Evolutionary conservation across 129 eudicot genomes (phyloP).

Genomic region (Escallonia rubra): DNA sequence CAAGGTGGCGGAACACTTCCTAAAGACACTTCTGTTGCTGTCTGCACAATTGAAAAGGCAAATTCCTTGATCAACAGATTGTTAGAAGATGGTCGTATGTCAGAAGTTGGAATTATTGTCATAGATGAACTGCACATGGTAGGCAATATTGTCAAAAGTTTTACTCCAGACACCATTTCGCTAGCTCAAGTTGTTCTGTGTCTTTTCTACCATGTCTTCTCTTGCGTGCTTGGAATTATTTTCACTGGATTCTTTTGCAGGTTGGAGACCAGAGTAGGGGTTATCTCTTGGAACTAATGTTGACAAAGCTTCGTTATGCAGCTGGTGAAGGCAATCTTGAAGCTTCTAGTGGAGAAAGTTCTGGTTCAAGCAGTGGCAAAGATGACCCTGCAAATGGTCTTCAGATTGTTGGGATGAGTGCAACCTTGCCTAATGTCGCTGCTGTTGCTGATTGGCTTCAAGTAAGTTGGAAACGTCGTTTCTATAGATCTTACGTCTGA

Average conservation of each 20-base stretch:
- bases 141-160: conserved; percentile 9
- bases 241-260: conserved; percentile 34
- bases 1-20: conserved; percentile 98
- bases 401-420: conserved; percentile 99
- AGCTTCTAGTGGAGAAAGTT: conserved; percentile 86
- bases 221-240: not conserved
- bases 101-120: conserved; percentile 95
- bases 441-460: conserved; percentile 99
- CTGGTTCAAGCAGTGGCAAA: conserved; percentile 75
- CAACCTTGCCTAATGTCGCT: conserved; percentile 94
- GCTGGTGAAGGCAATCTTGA: conserved; percentile 90
- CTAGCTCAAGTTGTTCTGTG: not conserved
- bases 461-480: conserved; percentile 40
- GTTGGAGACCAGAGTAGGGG: conserved; percentile 98
- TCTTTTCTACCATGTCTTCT: conserved; percentile 9
- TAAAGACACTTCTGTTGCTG: conserved; percentile 98
- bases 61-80: conserved; percentile 82
- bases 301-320: conserved; percentile 94
- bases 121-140: conserved; percentile 99
- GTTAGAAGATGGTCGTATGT: conserved; percentile 93
- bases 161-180: too few species aligned
- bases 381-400: conserved; percentile 67
- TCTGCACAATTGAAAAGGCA: conserved; percentile 97
- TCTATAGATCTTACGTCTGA: not conserved
- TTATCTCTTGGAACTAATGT: conserved; percentile 87